These are phyloP conservation scores for Ganoderma multipileum DNA, from an alignment of 1,284 basidiomycete species.

Conservation along the genomic window DNA sequence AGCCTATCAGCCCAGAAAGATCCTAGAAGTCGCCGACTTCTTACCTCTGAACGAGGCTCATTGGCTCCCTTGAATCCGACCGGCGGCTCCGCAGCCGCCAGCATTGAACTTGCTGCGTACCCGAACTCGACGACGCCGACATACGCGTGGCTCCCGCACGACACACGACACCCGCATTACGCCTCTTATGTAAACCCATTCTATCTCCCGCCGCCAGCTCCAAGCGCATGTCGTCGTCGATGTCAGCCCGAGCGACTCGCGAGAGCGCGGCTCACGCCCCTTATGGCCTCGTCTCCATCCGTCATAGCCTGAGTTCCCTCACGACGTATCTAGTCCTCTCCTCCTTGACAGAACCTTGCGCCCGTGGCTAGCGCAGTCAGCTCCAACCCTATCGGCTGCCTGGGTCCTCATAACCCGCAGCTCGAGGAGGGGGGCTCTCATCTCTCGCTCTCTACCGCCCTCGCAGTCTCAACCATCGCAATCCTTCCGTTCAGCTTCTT, in stretches of 20 bases:
- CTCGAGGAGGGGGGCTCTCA: not conserved
- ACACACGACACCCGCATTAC: not conserved
- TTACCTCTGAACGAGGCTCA: too few species aligned
- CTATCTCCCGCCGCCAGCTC: not conserved
- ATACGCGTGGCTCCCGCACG: not conserved
- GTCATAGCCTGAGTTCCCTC: not conserved
- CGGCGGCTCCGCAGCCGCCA: not conserved
- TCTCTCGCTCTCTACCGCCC: too few species aligned
- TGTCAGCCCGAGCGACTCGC: not conserved
- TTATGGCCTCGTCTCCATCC: not conserved
- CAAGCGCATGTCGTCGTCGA: not conserved
- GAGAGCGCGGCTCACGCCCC: too few species aligned
- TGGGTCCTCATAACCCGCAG: not conserved
- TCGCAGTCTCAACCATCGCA: not conserved
- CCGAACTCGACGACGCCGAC: not conserved
- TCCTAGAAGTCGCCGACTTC: too few species aligned
- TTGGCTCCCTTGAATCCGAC: not conserved
- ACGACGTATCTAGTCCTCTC: not conserved
- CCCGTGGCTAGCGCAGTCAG: not conserved
- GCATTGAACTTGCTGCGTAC: not conserved
- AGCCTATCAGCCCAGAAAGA: not conserved
- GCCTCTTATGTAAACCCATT: not conserved
- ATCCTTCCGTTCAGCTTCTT: not conserved
- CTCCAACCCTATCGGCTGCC: not conserved
- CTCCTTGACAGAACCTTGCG: not conserved